Conservation (phyloP, 768 basidiomycete species). For the Boletus edulis region DNA sequence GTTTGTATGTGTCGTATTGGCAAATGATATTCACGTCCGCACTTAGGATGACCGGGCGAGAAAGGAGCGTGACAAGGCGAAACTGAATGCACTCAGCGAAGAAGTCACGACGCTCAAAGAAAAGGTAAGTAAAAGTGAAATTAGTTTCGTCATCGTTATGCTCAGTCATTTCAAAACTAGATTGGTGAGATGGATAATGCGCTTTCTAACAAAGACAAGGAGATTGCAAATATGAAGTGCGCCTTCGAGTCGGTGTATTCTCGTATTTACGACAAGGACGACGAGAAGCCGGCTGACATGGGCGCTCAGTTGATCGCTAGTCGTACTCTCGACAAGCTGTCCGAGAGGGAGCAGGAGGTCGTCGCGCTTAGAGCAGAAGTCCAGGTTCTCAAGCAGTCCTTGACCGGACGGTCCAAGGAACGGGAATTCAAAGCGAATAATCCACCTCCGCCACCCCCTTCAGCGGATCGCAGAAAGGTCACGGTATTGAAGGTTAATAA, state of each 20-base stretch:
- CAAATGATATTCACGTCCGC: background rate
- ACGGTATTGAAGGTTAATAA: conserved; percentile 7
- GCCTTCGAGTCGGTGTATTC: conserved; percentile 88
- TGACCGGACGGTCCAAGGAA: conserved; percentile 55
- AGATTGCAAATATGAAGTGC: conserved; percentile 72
- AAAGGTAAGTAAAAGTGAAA: conserved; percentile 45
- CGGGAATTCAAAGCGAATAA: conserved; percentile 69
- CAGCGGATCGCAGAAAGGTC: conserved; percentile 15
- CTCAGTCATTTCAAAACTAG: conserved; percentile 34
- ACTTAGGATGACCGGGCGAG: conserved; percentile 68
- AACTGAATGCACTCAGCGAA: conserved; percentile 69
- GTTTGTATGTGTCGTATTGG: background rate
- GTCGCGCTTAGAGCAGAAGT: conserved; percentile 48
- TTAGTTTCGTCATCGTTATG: background rate
- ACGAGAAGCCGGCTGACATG: conserved; percentile 45
- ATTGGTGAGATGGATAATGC: conserved; percentile 49
- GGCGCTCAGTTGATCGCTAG: conserved; percentile 69
- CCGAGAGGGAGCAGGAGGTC: conserved; percentile 69
- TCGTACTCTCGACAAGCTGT: conserved; percentile 66
- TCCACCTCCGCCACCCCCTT: conserved; percentile 62
- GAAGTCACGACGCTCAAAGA: conserved; percentile 71
- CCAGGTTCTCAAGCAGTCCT: conserved; percentile 46
- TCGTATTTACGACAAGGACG: conserved; percentile 60
- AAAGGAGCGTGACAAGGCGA: conserved; percentile 71
- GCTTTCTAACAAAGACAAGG: conserved; percentile 61